These are phyloP conservation scores for Penicillium waksmanii DNA, from an alignment of 495 filamentous ascomycete genomes.

Conservation along the genomic window DNA sequence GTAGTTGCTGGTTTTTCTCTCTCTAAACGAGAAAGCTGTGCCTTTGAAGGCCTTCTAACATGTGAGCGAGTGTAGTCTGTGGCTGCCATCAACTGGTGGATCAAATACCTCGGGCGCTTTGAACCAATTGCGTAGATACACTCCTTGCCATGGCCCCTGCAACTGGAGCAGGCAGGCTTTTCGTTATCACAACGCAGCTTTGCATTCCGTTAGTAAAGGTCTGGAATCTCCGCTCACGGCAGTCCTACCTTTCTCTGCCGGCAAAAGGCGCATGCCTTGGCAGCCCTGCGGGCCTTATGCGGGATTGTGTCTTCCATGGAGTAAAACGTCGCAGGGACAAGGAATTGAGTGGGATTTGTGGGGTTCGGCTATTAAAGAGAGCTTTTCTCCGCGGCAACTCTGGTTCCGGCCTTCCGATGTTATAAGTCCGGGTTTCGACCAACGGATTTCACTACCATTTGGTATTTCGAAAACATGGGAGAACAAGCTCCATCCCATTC, in stretches of 20 bases:
- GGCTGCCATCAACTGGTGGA: too few relatives aligned
- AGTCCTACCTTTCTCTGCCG: conserved; percentile 32
- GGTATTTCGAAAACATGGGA: too few relatives aligned
- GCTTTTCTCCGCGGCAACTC: too few relatives aligned
- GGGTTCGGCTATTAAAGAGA: too few relatives aligned
- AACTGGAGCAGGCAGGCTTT: conserved; percentile 33
- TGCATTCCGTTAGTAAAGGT: background rate
- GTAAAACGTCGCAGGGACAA: background rate
- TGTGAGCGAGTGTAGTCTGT: background rate
- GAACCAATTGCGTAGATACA: conserved; percentile 20
- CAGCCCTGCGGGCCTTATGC: conserved; percentile 22
- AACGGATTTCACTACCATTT: too few relatives aligned
- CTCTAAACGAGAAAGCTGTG: conserved; percentile 28
- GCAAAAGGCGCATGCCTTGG: conserved; percentile 34
- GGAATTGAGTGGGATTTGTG: too few relatives aligned
- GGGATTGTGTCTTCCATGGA: conserved; percentile 14
- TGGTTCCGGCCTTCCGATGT: too few relatives aligned
- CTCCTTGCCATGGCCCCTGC: conserved; percentile 24
- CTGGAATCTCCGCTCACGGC: background rate
- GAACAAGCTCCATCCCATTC: background rate
- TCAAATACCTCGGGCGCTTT: conserved; percentile 23
- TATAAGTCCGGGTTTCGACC: too few relatives aligned
- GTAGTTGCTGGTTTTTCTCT: conserved; percentile 34
- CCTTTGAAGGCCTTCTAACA: conserved; percentile 28
- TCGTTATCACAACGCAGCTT: conserved; percentile 36